These are phyloP conservation scores for Rhizopus microsporus DNA, from an alignment of 371 early-diverging fungal species.

Conservation along the genomic window DNA sequence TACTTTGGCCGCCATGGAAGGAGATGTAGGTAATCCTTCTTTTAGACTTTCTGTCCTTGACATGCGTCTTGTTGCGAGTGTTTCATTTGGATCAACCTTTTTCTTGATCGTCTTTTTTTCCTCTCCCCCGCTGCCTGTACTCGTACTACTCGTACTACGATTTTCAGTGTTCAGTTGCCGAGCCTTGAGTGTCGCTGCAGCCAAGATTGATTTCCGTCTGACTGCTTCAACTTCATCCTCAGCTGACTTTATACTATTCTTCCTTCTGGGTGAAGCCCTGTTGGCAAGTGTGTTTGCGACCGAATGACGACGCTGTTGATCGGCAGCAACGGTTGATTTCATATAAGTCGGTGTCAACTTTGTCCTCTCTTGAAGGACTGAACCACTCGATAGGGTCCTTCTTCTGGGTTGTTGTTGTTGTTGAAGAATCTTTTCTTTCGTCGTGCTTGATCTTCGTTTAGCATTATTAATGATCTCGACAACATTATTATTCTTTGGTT, in stretches of 20 bases:
- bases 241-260: conserved; percentile 13
- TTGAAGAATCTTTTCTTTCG: conserved; percentile 34
- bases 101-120: conserved; percentile 16
- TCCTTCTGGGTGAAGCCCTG: conserved; percentile 21
- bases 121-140: conserved; percentile 20
- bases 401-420: conserved; percentile 29
- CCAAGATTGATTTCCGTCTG: conserved; percentile 30
- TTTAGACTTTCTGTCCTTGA: conserved; percentile 46
- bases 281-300: conserved; percentile 10
- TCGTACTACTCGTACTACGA: conserved; percentile 12
- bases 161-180: conserved; percentile 9
- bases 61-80: conserved; percentile 19
- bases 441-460: conserved; percentile 31
- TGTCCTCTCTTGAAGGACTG: conserved; percentile 14
- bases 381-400: conserved; percentile 36
- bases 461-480: conserved; percentile 8
- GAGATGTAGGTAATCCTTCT: conserved; percentile 41
- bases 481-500: conserved; percentile 5
- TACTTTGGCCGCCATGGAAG: conserved; percentile 18
- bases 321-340: conserved; percentile 29
- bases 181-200: conserved; percentile 25
- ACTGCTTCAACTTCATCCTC: conserved; percentile 24
- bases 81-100: conserved; percentile 12
- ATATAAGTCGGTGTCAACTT: conserved; percentile 22
- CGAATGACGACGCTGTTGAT: conserved; percentile 32